Conservation (phyloP, 2,329 filamentous ascomycete species). For the Penicillium decumbens region DNA sequence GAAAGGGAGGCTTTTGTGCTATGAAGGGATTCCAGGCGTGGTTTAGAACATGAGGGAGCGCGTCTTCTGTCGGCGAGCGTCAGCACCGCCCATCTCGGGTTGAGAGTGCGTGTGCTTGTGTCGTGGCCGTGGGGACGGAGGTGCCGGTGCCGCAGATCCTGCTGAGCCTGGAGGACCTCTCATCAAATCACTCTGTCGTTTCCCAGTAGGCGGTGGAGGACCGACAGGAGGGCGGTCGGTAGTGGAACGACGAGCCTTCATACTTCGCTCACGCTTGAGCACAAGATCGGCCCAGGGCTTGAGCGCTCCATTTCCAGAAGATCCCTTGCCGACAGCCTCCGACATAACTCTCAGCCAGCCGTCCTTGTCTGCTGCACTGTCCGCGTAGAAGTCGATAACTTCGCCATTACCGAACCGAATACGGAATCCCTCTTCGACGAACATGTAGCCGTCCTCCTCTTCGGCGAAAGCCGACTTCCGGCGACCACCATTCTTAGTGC, state of each 20-base stretch:
- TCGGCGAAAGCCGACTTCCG: slow-evolving; percentile 94
- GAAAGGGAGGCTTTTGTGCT: slow-evolving; percentile 14
- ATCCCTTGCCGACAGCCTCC: slow-evolving; percentile 61
- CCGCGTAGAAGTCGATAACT: slow-evolving; percentile 97
- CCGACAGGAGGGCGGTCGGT: slow-evolving; percentile 22
- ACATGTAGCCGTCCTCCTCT: slow-evolving; percentile 99
- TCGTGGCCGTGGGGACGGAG: slow-evolving; percentile 30
- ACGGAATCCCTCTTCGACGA: slow-evolving; percentile 97
- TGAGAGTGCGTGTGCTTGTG: slow-evolving; percentile 42
- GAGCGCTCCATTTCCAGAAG: slow-evolving; percentile 39
- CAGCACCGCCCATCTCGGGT: slow-evolving; percentile 34
- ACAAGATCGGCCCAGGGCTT: slow-evolving; percentile 62
- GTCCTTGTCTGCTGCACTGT: slow-evolving; percentile 80
- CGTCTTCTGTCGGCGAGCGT: slow-evolving; percentile 40
- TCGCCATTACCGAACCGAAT: slow-evolving; percentile 98
- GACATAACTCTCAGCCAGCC: slow-evolving; percentile 87
- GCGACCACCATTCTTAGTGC: slow-evolving; percentile 69
- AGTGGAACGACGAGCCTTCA: slow-evolving; percentile 31
- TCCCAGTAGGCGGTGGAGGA: slow-evolving; percentile 23
- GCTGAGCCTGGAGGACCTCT: slow-evolving; percentile 20
- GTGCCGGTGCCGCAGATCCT: slow-evolving; percentile 27
- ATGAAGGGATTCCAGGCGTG: slow-evolving; percentile 2
- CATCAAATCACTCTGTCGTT: slow-evolving; percentile 21
- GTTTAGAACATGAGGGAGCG: slow-evolving; percentile 41
- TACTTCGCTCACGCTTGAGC: slow-evolving; percentile 45